Evolutionary conservation across 1,139 yeast species (phyloP).

Genomic region (Nematodospora anomalae): DNA sequence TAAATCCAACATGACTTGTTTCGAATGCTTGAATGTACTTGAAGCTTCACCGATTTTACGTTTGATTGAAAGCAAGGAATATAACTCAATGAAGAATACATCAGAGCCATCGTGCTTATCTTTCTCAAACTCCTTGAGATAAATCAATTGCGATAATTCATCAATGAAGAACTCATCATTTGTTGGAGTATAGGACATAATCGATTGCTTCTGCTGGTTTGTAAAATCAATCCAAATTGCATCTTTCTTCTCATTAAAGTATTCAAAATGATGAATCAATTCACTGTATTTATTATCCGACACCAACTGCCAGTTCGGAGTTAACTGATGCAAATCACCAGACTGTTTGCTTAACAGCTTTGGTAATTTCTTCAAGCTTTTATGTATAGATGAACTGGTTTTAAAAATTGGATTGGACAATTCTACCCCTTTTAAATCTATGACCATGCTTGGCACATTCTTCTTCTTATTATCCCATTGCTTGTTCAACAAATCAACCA

Average conservation of each 20-base stretch:
- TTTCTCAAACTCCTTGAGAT: slow-evolving; percentile 23
- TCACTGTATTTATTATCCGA: slow-evolving; percentile 10
- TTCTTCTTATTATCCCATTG: slow-evolving; percentile 17
- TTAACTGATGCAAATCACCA: slow-evolving; percentile 23
- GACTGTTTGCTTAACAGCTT: slow-evolving; percentile 7
- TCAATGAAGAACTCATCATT: slow-evolving; percentile 47
- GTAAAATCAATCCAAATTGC: slow-evolving; percentile 37
- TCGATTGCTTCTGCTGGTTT: slow-evolving; percentile 9
- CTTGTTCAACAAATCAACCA: slow-evolving; percentile 27
- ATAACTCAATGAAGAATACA: slow-evolving; percentile 33
- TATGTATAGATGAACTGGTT: not conserved
- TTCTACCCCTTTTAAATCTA: slow-evolving; percentile 39
- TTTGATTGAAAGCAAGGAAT: slow-evolving; percentile 43
- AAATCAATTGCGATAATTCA: slow-evolving; percentile 49
- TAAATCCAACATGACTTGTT: slow-evolving; percentile 31
- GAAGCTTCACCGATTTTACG: slow-evolving; percentile 44
- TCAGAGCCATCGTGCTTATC: slow-evolving; percentile 15
- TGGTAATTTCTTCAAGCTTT: slow-evolving; percentile 18
- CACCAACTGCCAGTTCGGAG: slow-evolving; percentile 17
- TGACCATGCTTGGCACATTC: slow-evolving; percentile 33
- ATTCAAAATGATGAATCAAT: slow-evolving; percentile 35
- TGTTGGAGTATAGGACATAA: slow-evolving; percentile 25
- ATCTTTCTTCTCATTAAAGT: slow-evolving; percentile 31
- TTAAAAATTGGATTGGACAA: slow-evolving; percentile 6
- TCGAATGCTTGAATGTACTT: slow-evolving; percentile 39